A percentile compares a stretch with the other conserved stretches of the same genome.
phyloP scores from a whole-genome alignment of 495 filamentous ascomycete genomes.

The Penicillium manginii region DNA sequence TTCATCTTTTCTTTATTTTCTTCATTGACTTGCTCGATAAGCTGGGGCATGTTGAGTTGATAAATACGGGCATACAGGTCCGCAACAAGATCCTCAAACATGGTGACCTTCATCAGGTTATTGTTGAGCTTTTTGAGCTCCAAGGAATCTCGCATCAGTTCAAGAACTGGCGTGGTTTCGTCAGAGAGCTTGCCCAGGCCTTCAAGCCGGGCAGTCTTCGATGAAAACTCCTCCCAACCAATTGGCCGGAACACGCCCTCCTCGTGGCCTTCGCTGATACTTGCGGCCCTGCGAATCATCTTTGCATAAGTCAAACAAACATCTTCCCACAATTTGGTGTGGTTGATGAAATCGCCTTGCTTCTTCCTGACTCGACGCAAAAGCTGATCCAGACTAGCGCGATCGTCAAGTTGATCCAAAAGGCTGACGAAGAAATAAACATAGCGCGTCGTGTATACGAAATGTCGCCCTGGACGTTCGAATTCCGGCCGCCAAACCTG shows the following conservation, averaged over 20 bases:
- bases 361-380: conserved; percentile 82
- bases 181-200: conserved; percentile 47
- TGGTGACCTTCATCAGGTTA: conserved; percentile 77
- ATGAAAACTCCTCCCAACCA: conserved; percentile 77
- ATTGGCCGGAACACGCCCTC: conserved; percentile 83
- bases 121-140: conserved; percentile 92
- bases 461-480: conserved; percentile 89
- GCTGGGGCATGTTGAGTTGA: conserved; percentile 52
- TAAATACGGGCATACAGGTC: conserved; percentile 88
- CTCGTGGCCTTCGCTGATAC: conserved; percentile 66
- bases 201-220: conserved; percentile 59
- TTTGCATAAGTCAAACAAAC: conserved; percentile 73
- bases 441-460: conserved; percentile 91
- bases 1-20: conserved; percentile 61
- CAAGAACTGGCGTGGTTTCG: conserved; percentile 54
- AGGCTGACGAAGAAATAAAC: conserved; percentile 78
- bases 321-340: conserved; percentile 82
- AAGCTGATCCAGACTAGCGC: conserved; percentile 76
- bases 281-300: conserved; percentile 67
- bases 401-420: conserved; percentile 76
- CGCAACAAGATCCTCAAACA: conserved; percentile 87
- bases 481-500: conserved; percentile 96
- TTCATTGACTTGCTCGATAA: conserved; percentile 51
- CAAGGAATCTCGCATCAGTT: conserved; percentile 78
- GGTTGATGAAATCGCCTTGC: conserved; percentile 81